Evolutionary conservation across 345 rosid species (phyloP).

Genomic region (Laguncularia racemosa): DNA sequence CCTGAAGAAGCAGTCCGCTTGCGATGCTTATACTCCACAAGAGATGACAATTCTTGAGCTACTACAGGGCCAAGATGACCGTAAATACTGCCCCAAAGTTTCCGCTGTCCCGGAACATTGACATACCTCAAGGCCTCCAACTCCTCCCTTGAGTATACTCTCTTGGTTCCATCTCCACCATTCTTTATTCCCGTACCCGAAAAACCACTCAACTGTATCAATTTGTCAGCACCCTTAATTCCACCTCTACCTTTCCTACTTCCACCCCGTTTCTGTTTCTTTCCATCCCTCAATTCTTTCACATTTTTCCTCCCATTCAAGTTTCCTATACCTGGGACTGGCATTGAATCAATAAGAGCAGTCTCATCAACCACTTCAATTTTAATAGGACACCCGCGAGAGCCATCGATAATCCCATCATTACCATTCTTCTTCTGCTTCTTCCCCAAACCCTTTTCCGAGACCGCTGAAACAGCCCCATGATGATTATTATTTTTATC

Average conservation of each 20-base stretch:
- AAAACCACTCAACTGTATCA: constrained; percentile 13
- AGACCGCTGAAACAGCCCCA: background rate
- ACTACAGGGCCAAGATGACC: constrained; percentile 43
- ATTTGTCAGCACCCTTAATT: constrained; percentile 11
- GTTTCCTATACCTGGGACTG: constrained; percentile 21
- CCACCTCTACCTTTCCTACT: constrained; percentile 17
- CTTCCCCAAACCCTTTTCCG: no score
- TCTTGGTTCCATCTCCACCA: constrained; percentile 11
- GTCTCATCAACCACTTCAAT: constrained; percentile 69
- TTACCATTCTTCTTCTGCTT: constrained; percentile 12
- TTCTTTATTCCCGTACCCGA: constrained; percentile 4
- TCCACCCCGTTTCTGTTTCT: constrained; percentile 30
- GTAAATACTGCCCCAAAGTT: constrained; percentile 52
- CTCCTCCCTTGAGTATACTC: constrained; percentile 48
- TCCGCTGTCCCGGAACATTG: constrained; percentile 43
- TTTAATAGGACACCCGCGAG: constrained; percentile 37
- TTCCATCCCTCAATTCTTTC: constrained; percentile 30
- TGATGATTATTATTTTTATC: background rate
- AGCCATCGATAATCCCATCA: constrained; percentile 15
- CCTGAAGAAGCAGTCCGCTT: constrained; percentile 18
- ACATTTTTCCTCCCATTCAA: constrained; percentile 19
- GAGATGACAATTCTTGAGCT: constrained; percentile 42
- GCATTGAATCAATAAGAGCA: constrained; percentile 47
- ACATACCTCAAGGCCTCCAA: constrained; percentile 71
- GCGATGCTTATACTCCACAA: constrained; percentile 34